These are phyloP conservation scores for Rubus parviflorus DNA, from an alignment of 306 rosid species.

Conservation along the genomic window DNA sequence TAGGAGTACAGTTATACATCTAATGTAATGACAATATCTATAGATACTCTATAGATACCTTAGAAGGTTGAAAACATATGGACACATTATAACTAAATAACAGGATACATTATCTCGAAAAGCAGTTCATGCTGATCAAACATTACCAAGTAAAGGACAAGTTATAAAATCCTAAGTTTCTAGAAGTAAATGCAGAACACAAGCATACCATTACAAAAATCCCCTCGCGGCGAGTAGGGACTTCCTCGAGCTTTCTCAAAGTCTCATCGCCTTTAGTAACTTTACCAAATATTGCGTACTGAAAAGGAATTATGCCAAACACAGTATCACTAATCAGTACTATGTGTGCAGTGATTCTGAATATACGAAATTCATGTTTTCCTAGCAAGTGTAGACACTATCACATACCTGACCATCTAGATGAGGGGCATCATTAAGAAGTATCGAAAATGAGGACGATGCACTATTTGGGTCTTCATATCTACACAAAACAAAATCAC, in stretches of 20 bases:
- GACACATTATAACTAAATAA: not conserved
- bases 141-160: not conserved
- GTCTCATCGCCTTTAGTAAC: constrained; percentile 89
- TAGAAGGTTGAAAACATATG: not conserved
- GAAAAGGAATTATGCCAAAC: constrained; percentile 21
- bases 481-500: constrained; percentile 41
- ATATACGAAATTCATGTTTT: constrained; percentile 2
- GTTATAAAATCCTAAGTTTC: not conserved
- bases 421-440: constrained; percentile 91
- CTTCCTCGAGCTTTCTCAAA: constrained; percentile 73
- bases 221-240: constrained; percentile 86
- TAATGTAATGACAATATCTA: not conserved
- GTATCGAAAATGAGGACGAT: constrained; percentile 79
- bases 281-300: constrained; percentile 94
- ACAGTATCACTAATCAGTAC: constrained; percentile 17
- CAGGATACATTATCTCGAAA: not conserved
- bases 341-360: too few relatives aligned
- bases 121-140: not conserved
- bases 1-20: not conserved
- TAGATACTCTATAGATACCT: not conserved
- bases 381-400: constrained; percentile 9
- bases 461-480: constrained; percentile 79
- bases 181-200: not conserved
- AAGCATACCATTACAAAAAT: constrained; percentile 83
- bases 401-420: constrained; percentile 69